Evolutionary conservation across 2,329 filamentous ascomycete genomes (phyloP), one percentile per base, ranked within the genome.

Genomic region (Hortaea werneckii): DNA sequence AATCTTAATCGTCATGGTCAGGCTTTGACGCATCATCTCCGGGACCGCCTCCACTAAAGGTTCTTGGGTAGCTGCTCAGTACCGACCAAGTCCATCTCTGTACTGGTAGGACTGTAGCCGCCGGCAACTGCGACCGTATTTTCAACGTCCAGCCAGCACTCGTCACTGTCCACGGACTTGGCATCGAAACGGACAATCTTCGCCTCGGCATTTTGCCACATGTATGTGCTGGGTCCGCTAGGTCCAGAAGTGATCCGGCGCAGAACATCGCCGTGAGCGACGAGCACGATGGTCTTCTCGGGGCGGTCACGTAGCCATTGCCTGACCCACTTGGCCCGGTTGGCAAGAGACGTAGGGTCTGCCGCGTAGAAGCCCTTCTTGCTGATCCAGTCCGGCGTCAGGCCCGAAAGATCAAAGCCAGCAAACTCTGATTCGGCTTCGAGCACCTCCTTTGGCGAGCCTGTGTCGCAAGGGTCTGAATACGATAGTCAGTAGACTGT

Each of bases 261-360:
- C 38, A 62, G 46, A 7, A 63, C 55, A 47, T 63, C 60, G 10
- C 60, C 60, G 47, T 63, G 60, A 1, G 57, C 59, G 4, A 63
- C 60, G n/a, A 63, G 47, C 28, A 63, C 59, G 28, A 63, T 63
- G 11, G 50, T 55, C 48, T 57, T 44, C 49, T 63, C 59, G 1
- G 58, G 58, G n/a, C 58, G 42, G 26, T 59, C 53, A n/a, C 54
- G 49, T 43, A 63, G 42, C 49, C 50, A 62, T 39, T 56, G 55
- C 12, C 60, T 43, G 5, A 63, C 55, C 58, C 58, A 60, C 37
- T 47, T 46, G 9, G 59, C 60, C 5, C 60, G 54, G 35, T 56
- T 50, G 7, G 50, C 44, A 5, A 60, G 48, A 4, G 46, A 38
- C 8, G 40, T 34, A 8, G 43, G 35, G 34, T 58, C 58, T 3